These are phyloP conservation scores for Cyberlindnera nakhonratchasimensis DNA, from an alignment of 805 yeast genomes.

Conservation along the genomic window DNA sequence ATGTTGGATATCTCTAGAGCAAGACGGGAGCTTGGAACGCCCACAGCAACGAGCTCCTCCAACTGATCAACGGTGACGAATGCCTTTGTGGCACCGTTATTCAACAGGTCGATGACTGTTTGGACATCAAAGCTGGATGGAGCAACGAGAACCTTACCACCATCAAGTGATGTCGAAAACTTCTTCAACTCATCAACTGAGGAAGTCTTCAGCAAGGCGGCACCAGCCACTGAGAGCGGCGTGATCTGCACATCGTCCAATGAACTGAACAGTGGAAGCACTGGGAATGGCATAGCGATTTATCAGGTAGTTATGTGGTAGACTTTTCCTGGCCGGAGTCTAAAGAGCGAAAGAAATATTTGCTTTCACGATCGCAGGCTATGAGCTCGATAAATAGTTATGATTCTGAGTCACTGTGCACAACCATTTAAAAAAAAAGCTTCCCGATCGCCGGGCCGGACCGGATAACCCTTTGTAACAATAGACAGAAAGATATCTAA, in stretches of 20 bases:
- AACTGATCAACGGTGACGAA: constrained; percentile 35
- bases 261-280: constrained; percentile 32
- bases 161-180: constrained; percentile 8
- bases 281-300: constrained; percentile 36
- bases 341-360: background rate
- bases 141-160: constrained; percentile 25
- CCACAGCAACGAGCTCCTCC: constrained; percentile 37
- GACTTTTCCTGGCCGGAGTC: background rate
- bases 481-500: background rate
- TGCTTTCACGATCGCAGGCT: background rate
- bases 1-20: constrained; percentile 11
- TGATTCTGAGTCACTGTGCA: background rate
- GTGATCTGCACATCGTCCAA: constrained; percentile 8
- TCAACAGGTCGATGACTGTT: constrained; percentile 47
- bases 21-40: constrained; percentile 42
- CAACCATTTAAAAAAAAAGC: background rate
- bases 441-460: constrained; percentile 1
- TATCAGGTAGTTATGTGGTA: background rate
- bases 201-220: constrained; percentile 24
- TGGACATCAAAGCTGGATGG: constrained; percentile 37
- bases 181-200: constrained; percentile 14
- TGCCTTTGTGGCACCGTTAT: constrained; percentile 54
- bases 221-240: constrained; percentile 27
- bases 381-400: no score
- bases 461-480: background rate